These are phyloP conservation scores for Coemansia sp. DNA, from an alignment of 192 early-diverging fungal genomes.

Conservation along the genomic window DNA sequence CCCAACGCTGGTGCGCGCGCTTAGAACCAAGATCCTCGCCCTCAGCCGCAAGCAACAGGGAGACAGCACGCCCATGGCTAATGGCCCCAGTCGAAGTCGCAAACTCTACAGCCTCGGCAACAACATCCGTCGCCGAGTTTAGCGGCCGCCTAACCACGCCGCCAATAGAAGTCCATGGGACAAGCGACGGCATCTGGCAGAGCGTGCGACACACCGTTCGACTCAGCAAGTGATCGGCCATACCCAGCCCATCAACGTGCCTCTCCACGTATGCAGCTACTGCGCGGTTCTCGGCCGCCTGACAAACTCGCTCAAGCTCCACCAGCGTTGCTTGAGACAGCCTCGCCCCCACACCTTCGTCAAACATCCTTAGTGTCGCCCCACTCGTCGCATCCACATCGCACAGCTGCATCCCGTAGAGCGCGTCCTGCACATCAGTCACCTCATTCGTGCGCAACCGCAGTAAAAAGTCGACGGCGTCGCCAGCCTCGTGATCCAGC, in stretches of 20 bases:
- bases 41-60: not conserved
- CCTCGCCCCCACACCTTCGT: not conserved
- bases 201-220: not conserved
- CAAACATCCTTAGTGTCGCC: not conserved
- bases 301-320: not conserved
- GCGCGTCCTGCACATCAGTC: constrained; percentile 1
- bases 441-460: not conserved
- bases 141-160: not conserved
- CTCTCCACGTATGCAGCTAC: not conserved
- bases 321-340: not conserved
- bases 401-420: not conserved
- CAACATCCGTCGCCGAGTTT: not conserved
- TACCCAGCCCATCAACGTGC: not conserved
- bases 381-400: not conserved
- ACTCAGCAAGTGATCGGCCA: constrained; percentile 13
- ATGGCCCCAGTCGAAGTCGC: not conserved
- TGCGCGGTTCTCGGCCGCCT: not conserved
- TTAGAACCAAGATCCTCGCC: not conserved
- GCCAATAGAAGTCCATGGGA: not conserved
- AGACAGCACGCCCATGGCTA: not conserved
- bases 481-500: constrained; percentile 3
- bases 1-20: not conserved
- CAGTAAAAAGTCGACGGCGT: constrained; percentile 2
- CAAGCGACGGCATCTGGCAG: not conserved
- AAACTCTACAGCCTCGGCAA: not conserved